Conservation (phyloP, 2,329 filamentous ascomycete species). For the Verticillium nonalfalfae region DNA sequence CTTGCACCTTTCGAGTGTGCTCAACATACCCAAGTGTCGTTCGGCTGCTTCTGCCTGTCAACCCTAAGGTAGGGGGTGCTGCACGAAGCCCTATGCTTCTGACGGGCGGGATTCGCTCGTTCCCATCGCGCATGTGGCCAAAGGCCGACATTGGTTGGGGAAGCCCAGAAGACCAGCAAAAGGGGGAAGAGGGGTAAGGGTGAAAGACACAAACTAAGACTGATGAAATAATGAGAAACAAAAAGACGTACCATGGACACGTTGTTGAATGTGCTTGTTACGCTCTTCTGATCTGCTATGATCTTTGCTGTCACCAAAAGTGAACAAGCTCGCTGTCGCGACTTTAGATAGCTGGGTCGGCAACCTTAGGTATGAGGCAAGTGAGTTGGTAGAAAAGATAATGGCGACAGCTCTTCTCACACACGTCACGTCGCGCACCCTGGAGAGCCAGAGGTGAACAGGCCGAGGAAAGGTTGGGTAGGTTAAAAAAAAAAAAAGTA, state of each 20-base stretch:
- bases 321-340: neutral
- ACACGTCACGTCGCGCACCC: constrained; percentile 33
- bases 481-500: constrained; percentile 7
- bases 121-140: neutral
- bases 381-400: neutral
- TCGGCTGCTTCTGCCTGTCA: neutral
- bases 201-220: neutral
- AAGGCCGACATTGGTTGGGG: neutral
- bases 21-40: neutral
- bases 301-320: neutral
- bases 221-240: constrained; percentile 2
- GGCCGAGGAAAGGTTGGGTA: constrained; percentile 21
- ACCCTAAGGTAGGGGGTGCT: constrained; percentile 1
- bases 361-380: too few species aligned
- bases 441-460: constrained; percentile 39
- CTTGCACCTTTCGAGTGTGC: neutral
- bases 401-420: neutral
- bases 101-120: neutral
- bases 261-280: neutral
- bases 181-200: neutral
- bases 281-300: too few species aligned
- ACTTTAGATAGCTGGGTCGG: too few species aligned
- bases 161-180: neutral
- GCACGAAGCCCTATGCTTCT: constrained; percentile 1
- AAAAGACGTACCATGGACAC: neutral